phyloP scores from a whole-genome alignment of 768 basidiomycete species.

The Trametes coccinea region DNA sequence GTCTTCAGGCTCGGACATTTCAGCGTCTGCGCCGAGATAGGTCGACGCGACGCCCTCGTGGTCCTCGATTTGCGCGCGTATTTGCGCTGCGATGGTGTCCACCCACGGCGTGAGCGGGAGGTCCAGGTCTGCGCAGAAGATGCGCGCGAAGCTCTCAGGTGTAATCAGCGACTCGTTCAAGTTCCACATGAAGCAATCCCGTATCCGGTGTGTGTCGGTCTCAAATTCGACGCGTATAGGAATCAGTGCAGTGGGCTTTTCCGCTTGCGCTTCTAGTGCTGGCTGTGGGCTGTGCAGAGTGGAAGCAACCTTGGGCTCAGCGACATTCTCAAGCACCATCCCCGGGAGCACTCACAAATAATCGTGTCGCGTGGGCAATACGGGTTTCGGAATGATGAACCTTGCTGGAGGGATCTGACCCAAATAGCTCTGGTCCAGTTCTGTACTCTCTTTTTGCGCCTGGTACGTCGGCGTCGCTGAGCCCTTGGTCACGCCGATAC shows the following conservation, averaged over 20 bases:
- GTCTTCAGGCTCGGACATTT: slow-evolving; percentile 49
- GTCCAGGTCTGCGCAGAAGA: slow-evolving; percentile 88
- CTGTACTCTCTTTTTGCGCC: slow-evolving; percentile 45
- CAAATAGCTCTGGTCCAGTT: slow-evolving; percentile 86
- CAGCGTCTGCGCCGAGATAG: slow-evolving; percentile 66
- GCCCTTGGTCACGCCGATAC: slow-evolving; percentile 21
- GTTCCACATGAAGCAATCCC: slow-evolving; percentile 97
- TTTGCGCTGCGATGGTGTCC: slow-evolving; percentile 82
- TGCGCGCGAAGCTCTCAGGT: slow-evolving; percentile 81
- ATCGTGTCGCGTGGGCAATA: slow-evolving; percentile 63
- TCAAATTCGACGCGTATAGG: slow-evolving; percentile 97
- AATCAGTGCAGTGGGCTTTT: slow-evolving; percentile 58
- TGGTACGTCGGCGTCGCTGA: slow-evolving; percentile 38
- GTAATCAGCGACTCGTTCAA: slow-evolving; percentile 83
- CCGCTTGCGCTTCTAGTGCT: slow-evolving; percentile 61
- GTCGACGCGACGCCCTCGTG: slow-evolving; percentile 79
- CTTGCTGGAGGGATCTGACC: slow-evolving; percentile 81
- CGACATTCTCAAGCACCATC: not conserved
- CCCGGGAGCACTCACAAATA: slow-evolving; percentile 62
- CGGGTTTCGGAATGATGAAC: slow-evolving; percentile 64
- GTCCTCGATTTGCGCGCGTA: slow-evolving; percentile 89
- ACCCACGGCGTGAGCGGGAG: slow-evolving; percentile 66
- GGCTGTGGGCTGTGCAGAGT: slow-evolving; percentile 55
- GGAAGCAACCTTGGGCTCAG: not conserved
- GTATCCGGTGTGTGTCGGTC: slow-evolving; percentile 85